A percentile compares a stretch with the other conserved stretches of the same genome.
phyloP scores from a whole-genome alignment of 805 yeast genomes.

The Yarrowia hollandica region DNA sequence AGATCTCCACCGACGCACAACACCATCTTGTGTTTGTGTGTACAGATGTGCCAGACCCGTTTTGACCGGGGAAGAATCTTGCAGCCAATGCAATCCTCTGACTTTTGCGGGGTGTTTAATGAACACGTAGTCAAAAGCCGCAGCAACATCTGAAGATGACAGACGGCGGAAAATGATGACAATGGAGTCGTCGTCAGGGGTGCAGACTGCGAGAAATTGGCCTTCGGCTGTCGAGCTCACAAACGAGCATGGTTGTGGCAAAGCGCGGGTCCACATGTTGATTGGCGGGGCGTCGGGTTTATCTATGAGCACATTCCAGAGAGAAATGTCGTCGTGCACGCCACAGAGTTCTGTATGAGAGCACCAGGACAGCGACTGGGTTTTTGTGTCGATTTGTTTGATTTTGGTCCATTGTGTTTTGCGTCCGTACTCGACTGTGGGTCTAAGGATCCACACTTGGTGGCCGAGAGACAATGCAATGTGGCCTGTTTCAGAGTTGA shows the following conservation, averaged over 20 bases:
- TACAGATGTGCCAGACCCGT: slow-evolving; percentile 4
- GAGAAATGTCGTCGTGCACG: neutral
- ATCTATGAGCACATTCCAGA: slow-evolving; percentile 12
- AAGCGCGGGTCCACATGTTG: slow-evolving; percentile 3
- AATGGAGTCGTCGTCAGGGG: slow-evolving; percentile 2
- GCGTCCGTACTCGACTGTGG: slow-evolving; percentile 33
- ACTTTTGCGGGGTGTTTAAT: neutral
- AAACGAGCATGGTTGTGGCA: slow-evolving; percentile 10
- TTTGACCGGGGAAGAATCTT: slow-evolving; percentile 20
- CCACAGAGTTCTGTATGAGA: neutral
- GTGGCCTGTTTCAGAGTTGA: slow-evolving; percentile 59
- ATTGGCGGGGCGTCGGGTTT: neutral
- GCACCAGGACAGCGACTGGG: slow-evolving; percentile 37
- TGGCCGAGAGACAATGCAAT: slow-evolving; percentile 38
- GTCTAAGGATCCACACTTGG: slow-evolving; percentile 35
- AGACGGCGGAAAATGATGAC: slow-evolving; percentile 8
- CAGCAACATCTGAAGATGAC: neutral
- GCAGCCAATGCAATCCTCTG: slow-evolving; percentile 10
- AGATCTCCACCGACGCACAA: slow-evolving; percentile 23
- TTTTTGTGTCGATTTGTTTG: slow-evolving; percentile 50
- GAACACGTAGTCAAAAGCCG: slow-evolving; percentile 20
- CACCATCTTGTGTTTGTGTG: slow-evolving; percentile 19
- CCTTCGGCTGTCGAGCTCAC: slow-evolving; percentile 23
- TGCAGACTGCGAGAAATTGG: slow-evolving; percentile 22
- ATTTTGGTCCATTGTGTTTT: slow-evolving; percentile 48